Evolutionary conservation across 441 rosid genomes (phyloP).

Genomic region (Geranium incanum): DNA sequence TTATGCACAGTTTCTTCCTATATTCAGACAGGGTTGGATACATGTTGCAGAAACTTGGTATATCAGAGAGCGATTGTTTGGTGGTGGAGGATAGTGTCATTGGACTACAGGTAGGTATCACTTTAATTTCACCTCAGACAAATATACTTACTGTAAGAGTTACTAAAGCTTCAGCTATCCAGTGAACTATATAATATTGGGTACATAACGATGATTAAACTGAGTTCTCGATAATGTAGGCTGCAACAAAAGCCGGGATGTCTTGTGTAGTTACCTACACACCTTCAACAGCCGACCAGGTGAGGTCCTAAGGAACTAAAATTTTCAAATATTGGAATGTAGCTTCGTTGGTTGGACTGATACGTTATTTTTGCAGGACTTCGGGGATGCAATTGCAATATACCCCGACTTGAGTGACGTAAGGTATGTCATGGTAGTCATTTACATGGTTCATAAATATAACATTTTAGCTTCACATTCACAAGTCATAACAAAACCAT

Average conservation of each 20-base stretch:
- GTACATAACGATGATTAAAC: too few relatives aligned
- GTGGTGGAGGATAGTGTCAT: constrained; percentile 93
- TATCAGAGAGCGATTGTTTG: constrained; percentile 64
- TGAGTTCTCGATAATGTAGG: constrained; percentile 33
- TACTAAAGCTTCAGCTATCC: too few relatives aligned
- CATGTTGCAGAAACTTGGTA: constrained; percentile 55
- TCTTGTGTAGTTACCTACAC: constrained; percentile 73
- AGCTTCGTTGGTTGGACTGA: background rate
- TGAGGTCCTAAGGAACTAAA: constrained; percentile 19
- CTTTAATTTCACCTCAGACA: background rate
- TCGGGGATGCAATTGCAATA: constrained; percentile 61
- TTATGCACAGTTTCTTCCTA: background rate
- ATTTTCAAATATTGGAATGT: background rate
- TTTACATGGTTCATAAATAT: background rate
- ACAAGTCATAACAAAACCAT: background rate
- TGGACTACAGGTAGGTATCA: constrained; percentile 49
- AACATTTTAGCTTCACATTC: background rate
- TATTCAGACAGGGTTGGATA: constrained; percentile 7
- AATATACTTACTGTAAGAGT: too few relatives aligned
- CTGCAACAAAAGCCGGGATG: constrained; percentile 84
- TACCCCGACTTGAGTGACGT: constrained; percentile 72
- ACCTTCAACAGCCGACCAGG: constrained; percentile 83
- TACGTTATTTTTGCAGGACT: constrained; percentile 44
- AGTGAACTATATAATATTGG: too few relatives aligned
- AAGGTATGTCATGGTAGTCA: constrained; percentile 45